Evolutionary conservation across 1,139 yeast species (phyloP).

Genomic region (Scheffersomyces quercinus): DNA sequence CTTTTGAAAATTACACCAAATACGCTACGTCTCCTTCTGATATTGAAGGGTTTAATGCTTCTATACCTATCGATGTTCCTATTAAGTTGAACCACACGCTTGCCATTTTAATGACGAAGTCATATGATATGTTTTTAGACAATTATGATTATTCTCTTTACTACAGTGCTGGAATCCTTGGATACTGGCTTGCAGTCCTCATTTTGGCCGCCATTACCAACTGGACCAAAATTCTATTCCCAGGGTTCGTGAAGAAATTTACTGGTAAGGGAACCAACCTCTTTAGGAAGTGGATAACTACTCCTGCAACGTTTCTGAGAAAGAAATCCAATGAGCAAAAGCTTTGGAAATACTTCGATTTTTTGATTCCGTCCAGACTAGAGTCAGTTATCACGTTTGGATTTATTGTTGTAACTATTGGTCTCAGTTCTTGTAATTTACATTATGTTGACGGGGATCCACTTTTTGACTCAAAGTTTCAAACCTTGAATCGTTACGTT

Average conservation of each 20-base stretch:
- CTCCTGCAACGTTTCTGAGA: conserved; percentile 30
- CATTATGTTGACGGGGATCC: conserved; percentile 25
- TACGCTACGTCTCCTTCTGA: conserved; percentile 20
- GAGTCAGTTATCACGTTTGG: conserved; percentile 20
- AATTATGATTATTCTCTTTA: conserved; percentile 40
- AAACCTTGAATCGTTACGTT: conserved; percentile 28
- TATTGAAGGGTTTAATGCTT: conserved; percentile 22
- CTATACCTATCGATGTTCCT: conserved; percentile 23
- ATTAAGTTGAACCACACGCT: conserved; percentile 16
- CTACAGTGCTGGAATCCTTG: conserved; percentile 42
- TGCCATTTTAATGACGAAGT: conserved; percentile 13
- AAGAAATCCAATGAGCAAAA: conserved; percentile 24
- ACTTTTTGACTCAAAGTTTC: conserved; percentile 12
- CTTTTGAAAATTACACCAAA: conserved; percentile 17
- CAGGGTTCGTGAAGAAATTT: conserved; percentile 20
- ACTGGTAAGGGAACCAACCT: conserved; percentile 24
- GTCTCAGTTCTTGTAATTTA: conserved; percentile 20
- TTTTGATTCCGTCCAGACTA: conserved; percentile 15
- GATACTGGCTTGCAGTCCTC: not conserved
- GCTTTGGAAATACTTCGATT: conserved; percentile 19
- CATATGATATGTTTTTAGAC: conserved; percentile 32
- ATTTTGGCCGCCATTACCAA: not conserved
- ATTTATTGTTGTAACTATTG: conserved; percentile 9
- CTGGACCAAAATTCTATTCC: conserved; percentile 26
- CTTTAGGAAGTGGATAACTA: conserved; percentile 29